phyloP scores from a whole-genome alignment of 2,329 filamentous ascomycete species.

The Aspergillus transmontanensis region DNA sequence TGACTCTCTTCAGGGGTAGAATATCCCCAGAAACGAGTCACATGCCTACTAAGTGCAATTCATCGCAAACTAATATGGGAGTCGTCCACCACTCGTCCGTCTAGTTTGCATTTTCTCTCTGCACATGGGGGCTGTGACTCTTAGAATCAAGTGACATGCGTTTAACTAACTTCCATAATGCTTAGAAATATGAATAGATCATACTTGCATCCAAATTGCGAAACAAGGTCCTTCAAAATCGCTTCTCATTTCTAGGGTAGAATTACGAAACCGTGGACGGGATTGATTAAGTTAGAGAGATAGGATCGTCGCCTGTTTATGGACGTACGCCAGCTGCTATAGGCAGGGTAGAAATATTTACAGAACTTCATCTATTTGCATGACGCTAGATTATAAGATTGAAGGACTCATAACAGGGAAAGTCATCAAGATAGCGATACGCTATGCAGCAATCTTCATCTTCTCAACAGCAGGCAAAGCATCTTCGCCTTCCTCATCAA shows the following conservation, averaged over 20 bases:
- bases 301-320: background rate
- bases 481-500: conserved; percentile 69
- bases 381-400: conserved; percentile 4
- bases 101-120: background rate
- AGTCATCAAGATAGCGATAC: conserved; percentile 10
- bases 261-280: background rate
- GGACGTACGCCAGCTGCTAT: background rate
- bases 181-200: background rate
- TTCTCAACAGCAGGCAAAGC: conserved; percentile 64
- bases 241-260: background rate
- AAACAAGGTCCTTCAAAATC: background rate
- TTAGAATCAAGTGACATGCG: too few relatives aligned
- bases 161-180: background rate
- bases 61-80: background rate
- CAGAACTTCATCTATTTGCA: background rate
- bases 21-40: background rate
- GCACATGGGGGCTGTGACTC: background rate
- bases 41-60: background rate
- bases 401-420: conserved; percentile 7
- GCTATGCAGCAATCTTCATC: conserved; percentile 67
- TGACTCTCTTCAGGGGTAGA: background rate
- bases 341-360: background rate
- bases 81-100: background rate
- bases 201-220: background rate
- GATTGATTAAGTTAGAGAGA: background rate